Conservation (phyloP, 2,329 filamentous ascomycete species). For the Penicillium psychrosexuale region DNA sequence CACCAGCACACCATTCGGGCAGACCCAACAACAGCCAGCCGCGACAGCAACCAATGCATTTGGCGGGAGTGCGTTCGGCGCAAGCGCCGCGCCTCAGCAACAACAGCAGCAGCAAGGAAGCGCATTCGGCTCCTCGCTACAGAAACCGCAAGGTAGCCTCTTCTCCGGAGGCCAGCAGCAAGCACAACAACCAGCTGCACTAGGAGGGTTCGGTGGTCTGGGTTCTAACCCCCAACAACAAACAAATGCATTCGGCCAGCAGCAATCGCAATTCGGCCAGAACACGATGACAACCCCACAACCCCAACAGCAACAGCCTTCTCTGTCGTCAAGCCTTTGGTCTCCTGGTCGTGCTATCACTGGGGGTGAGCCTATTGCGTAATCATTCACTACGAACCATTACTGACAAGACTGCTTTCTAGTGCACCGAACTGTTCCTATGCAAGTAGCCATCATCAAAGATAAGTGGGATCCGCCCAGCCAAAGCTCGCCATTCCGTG, state of each 20-base stretch:
- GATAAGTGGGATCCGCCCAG: slow-evolving; percentile 59
- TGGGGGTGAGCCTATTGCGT: slow-evolving; percentile 32
- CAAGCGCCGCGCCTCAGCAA: slow-evolving; percentile 22
- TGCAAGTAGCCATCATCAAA: slow-evolving; percentile 59
- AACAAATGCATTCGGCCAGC: slow-evolving; percentile 28
- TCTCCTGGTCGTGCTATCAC: slow-evolving; percentile 44
- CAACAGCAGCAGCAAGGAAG: slow-evolving; percentile 16
- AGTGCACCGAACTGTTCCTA: slow-evolving; percentile 60
- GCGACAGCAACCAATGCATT: slow-evolving; percentile 18
- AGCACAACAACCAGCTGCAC: slow-evolving; percentile 22
- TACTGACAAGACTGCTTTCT: slow-evolving; percentile 11
- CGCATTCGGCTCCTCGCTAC: slow-evolving; percentile 27
- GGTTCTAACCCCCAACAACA: slow-evolving; percentile 29
- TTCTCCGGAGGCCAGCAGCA: slow-evolving; percentile 28
- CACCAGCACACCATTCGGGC: slow-evolving; percentile 32
- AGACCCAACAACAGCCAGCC: slow-evolving; percentile 26
- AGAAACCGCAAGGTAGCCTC: slow-evolving; percentile 25
- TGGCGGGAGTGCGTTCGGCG: slow-evolving; percentile 22
- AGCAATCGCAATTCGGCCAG: slow-evolving; percentile 44
- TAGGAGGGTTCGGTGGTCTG: slow-evolving; percentile 40
- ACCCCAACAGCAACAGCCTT: slow-evolving; percentile 21
- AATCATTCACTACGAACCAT: slow-evolving; percentile 8
- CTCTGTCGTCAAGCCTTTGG: slow-evolving; percentile 41
- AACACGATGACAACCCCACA: slow-evolving; percentile 35
- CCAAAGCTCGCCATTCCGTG: slow-evolving; percentile 54